phyloP scores from a whole-genome alignment of 2,329 filamentous ascomycete genomes.

The Cercospora janseana region DNA sequence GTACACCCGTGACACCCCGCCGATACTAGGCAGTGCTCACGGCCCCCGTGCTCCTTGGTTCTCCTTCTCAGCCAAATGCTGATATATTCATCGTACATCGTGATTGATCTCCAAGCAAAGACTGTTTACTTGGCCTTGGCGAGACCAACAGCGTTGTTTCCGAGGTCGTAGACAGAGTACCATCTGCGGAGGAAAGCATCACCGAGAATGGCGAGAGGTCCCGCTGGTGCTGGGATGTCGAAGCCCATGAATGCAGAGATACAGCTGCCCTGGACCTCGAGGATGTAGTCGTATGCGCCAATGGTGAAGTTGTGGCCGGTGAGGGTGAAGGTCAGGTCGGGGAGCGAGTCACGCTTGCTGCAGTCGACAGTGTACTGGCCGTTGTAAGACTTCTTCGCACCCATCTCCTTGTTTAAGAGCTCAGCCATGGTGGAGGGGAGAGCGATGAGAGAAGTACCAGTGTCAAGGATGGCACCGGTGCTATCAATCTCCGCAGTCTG shows the following conservation, averaged over 20 bases:
- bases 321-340: constrained; percentile 88
- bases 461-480: constrained; percentile 96
- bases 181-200: constrained; percentile 78
- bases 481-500: constrained; percentile 84
- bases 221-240: constrained; percentile 76
- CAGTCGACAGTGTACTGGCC: constrained; percentile 97
- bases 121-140: constrained; percentile 70
- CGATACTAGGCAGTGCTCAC: background rate
- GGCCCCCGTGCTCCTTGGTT: background rate
- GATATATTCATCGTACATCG: constrained; percentile 12
- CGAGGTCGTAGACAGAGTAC: constrained; percentile 96
- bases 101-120: background rate
- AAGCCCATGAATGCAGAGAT: constrained; percentile 98
- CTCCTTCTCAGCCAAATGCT: constrained; percentile 16
- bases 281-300: constrained; percentile 83
- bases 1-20: constrained; percentile 17
- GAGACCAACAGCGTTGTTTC: constrained; percentile 82
- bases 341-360: constrained; percentile 74
- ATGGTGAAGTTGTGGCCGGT: constrained; percentile 93
- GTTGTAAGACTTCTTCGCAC: constrained; percentile 95
- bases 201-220: constrained; percentile 90
- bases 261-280: constrained; percentile 91
- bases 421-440: constrained; percentile 88
- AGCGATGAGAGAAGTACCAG: constrained; percentile 94
- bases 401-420: constrained; percentile 94